Base-by-base conservation (phyloP, 805 yeast genomes). In the Metschnikowia peoriensis region DNA sequence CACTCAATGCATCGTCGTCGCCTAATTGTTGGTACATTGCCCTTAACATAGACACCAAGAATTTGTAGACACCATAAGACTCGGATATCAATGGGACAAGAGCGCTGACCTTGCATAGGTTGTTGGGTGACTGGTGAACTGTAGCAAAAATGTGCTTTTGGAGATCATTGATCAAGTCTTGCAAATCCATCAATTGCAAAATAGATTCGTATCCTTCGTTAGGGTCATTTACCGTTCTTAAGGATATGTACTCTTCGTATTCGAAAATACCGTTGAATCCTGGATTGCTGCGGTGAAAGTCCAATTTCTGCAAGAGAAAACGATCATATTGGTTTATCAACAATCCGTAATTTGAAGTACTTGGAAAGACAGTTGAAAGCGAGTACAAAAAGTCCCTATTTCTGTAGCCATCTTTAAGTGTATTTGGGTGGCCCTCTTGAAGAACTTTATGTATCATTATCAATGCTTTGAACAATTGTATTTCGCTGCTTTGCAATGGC, bases 391-490 rank as follows among this genome's bases (percentile, higher is more conserved):
- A 93, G 48, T 84, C 87, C 47, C 84, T 74, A 66, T 91, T 89
- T 55, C 83, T 77, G 62, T 83, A 87, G 1, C 90, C 97, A 62
- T 90, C 97, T 47, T 81, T 77, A 61, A 93, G 72, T 6, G 89
- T 84, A 28, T 89, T 80, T 12, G 90, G 90, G 67, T 93, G 98
- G n/a, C 99, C 99, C 69, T 93, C 99, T 67, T 94, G 98, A n/a
- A 93, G 72, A 6, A 94, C 93, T 63, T 93, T 92, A 64, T 93
- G 98, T 45, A 91, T 79, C 58, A 89, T 79, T 49, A 92, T 88
- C 64, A 94, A 74, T 14, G 96, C 85, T 66, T 93, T 93, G 74
- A 91, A 92, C 55, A 88, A 69, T 69, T 88, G 96, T 15, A 92
- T 80, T 59, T 90, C 96, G 62, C 89, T 93, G 51, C 81, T 79